Conservation (phyloP, 1,284 basidiomycete species). For the Ganoderma leucocontextum region DNA sequence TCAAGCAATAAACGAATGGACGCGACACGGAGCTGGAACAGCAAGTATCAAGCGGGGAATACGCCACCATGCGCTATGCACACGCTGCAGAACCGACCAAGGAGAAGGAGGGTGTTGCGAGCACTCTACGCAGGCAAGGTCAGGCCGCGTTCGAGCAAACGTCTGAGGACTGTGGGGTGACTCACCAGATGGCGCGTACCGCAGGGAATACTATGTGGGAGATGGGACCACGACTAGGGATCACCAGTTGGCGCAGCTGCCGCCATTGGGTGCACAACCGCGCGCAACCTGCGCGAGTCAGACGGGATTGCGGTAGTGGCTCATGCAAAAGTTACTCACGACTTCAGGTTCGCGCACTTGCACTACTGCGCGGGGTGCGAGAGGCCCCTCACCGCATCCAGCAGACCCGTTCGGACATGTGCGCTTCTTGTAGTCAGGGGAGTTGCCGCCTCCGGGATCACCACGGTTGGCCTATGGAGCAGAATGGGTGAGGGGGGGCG, state of each 20-base stretch:
- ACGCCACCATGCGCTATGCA: constrained; percentile 17
- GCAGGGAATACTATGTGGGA: constrained; percentile 7
- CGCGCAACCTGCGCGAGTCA: background rate
- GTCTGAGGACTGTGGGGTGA: background rate
- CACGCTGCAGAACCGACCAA: constrained; percentile 14
- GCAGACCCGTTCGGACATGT: constrained; percentile 23
- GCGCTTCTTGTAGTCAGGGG: constrained; percentile 14
- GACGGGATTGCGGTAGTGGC: background rate
- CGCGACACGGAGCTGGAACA: constrained; percentile 23
- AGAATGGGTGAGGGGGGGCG: background rate
- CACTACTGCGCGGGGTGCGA: background rate
- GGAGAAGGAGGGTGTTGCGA: background rate
- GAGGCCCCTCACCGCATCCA: constrained; percentile 19
- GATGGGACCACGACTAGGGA: constrained; percentile 3
- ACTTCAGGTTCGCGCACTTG: background rate
- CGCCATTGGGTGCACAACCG: background rate
- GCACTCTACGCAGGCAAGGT: background rate
- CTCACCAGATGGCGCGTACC: constrained; percentile 3
- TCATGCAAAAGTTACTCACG: background rate
- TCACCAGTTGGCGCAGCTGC: background rate
- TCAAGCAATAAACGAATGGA: constrained; percentile 31
- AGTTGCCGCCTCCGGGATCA: constrained; percentile 8
- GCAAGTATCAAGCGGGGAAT: background rate
- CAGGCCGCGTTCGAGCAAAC: background rate
- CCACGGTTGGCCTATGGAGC: constrained; percentile 10